Evolutionary conservation across 1,284 basidiomycete genomes (phyloP).

Genomic region (Ceratobasidium sp.): DNA sequence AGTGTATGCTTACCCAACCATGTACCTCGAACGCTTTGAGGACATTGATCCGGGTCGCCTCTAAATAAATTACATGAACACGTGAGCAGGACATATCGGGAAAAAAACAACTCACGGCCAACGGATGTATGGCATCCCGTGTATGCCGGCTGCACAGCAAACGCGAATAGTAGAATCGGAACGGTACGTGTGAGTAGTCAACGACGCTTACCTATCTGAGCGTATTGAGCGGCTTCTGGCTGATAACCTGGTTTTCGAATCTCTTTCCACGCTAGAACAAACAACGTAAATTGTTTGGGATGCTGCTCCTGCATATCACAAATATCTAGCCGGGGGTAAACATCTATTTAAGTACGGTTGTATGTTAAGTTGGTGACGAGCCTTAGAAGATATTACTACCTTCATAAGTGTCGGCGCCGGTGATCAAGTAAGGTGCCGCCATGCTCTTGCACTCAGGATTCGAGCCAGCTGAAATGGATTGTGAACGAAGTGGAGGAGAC

Average conservation of each 20-base stretch:
- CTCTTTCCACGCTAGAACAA: slow-evolving; percentile 31
- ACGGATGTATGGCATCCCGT: slow-evolving; percentile 45
- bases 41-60: neutral
- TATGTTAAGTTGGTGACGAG: too few species aligned
- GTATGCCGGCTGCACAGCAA: slow-evolving; percentile 33
- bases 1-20: neutral
- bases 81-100: too few species aligned
- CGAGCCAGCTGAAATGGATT: too few species aligned
- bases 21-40: neutral
- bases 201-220: neutral
- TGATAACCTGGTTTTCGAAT: slow-evolving; percentile 30
- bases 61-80: neutral
- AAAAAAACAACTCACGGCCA: slow-evolving; percentile 30
- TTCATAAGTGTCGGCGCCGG: too few species aligned
- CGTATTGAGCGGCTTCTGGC: slow-evolving; percentile 16
- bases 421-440: too few species aligned
- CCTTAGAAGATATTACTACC: too few species aligned
- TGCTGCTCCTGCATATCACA: slow-evolving; percentile 24
- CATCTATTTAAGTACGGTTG: neutral
- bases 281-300: slow-evolving; percentile 45
- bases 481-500: too few species aligned
- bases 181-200: neutral
- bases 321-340: slow-evolving; percentile 39
- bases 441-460: too few species aligned
- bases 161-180: neutral